Percentiles rank a stretch among this genome's conserved stretches.
phyloP scores from a whole-genome alignment of 2,329 filamentous ascomycete species.

The Simplicillium sp. region DNA sequence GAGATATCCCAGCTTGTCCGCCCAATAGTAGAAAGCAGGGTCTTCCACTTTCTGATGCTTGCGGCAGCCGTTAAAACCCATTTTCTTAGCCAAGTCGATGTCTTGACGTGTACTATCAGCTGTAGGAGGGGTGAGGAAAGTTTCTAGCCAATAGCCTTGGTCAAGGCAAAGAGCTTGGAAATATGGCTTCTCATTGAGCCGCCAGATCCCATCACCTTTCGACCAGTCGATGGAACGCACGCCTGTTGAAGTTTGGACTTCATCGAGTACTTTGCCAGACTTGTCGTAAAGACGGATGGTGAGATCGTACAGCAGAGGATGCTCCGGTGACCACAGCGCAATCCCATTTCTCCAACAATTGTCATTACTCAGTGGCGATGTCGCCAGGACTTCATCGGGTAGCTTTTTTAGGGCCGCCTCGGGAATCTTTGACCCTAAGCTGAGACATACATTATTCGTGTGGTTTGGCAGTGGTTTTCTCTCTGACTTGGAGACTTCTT shows the following conservation, averaged over 20 bases:
- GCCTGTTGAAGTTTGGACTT: constrained; percentile 49
- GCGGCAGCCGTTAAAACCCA: constrained; percentile 56
- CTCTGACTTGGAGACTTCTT: constrained; percentile 31
- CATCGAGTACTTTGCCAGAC: constrained; percentile 34
- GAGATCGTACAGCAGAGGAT: constrained; percentile 47
- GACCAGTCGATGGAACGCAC: constrained; percentile 53
- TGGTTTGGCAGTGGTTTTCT: constrained; percentile 36
- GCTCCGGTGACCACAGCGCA: constrained; percentile 53
- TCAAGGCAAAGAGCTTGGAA: constrained; percentile 53
- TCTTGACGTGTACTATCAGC: constrained; percentile 35
- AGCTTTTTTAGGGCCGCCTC: constrained; percentile 28
- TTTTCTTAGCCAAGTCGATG: constrained; percentile 45
- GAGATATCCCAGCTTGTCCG: constrained; percentile 49
- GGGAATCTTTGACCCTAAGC: constrained; percentile 37
- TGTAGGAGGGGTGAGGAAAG: constrained; percentile 48
- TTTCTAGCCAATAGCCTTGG: constrained; percentile 55
- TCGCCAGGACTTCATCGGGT: constrained; percentile 19
- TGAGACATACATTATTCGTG: constrained; percentile 34
- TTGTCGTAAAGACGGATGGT: constrained; percentile 39
- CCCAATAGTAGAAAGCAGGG: constrained; percentile 51
- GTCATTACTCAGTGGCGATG: constrained; percentile 24
- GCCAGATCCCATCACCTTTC: constrained; percentile 46
- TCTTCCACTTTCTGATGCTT: constrained; percentile 59
- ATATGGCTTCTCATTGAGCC: constrained; percentile 47
- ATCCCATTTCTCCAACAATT: constrained; percentile 41